These are phyloP conservation scores for Chalciporus sphaerocephalus DNA, from an alignment of 768 basidiomycete species.

Conservation along the genomic window DNA sequence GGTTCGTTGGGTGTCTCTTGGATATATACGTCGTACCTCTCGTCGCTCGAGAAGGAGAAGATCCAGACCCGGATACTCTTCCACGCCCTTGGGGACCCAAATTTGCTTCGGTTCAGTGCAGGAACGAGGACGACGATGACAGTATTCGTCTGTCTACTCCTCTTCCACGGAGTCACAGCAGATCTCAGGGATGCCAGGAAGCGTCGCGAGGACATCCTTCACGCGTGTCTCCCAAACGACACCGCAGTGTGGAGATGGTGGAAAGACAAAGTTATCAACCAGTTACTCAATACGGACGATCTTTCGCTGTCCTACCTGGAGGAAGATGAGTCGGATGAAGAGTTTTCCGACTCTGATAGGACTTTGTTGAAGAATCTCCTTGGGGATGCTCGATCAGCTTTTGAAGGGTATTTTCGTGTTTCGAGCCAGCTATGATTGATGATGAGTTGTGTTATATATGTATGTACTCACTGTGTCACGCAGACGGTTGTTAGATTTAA, in stretches of 20 bases:
- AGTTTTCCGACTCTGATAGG: background rate
- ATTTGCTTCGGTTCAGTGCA: conserved; percentile 12
- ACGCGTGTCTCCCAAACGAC: conserved; percentile 17
- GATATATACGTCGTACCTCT: conserved; percentile 32
- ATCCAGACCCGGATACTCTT: conserved; percentile 19
- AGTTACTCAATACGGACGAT: conserved; percentile 8
- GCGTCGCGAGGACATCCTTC: conserved; percentile 10
- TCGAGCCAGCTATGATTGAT: no score
- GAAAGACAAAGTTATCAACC: conserved; percentile 17
- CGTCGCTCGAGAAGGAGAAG: conserved; percentile 34
- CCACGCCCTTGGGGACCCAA: conserved; percentile 5
- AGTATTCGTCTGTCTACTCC: conserved; percentile 22
- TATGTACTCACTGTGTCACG: no score
- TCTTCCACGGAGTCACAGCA: conserved; percentile 15
- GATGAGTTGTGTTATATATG: no score
- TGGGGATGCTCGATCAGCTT: conserved; percentile 16
- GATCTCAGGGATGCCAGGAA: background rate
- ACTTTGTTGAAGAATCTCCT: conserved; percentile 9
- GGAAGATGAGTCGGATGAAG: background rate
- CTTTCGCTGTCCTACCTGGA: background rate
- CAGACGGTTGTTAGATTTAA: no score
- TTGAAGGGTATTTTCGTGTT: conserved; percentile 16
- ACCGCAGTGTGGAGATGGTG: conserved; percentile 24
- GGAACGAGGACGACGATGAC: conserved; percentile 21
- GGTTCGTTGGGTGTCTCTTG: conserved; percentile 30